Evolutionary conservation across 768 basidiomycete species (phyloP).

Genomic region (Phlebiopsis flavidoalba): DNA sequence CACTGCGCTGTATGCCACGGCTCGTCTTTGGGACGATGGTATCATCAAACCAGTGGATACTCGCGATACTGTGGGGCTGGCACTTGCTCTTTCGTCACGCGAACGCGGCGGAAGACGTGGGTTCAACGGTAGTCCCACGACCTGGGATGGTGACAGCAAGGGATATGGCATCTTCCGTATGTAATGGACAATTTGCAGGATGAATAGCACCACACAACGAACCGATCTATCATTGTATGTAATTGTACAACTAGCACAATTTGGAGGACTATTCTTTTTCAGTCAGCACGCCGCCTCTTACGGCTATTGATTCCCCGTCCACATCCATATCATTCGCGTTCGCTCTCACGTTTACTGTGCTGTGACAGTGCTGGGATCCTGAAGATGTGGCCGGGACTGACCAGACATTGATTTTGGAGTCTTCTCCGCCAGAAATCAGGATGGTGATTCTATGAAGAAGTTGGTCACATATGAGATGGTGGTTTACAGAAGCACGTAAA

Average conservation of each 20-base stretch:
- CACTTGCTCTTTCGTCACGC: slow-evolving; percentile 72
- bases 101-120: slow-evolving; percentile 21
- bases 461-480: not conserved
- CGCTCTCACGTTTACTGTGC: not conserved
- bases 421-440: slow-evolving; percentile 32
- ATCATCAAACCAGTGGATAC: slow-evolving; percentile 89
- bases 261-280: not conserved
- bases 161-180: slow-evolving; percentile 92
- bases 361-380: not conserved
- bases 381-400: slow-evolving; percentile 13
- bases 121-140: slow-evolving; percentile 27
- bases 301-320: slow-evolving; percentile 16
- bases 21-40: slow-evolving; percentile 92
- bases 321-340: slow-evolving; percentile 17
- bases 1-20: slow-evolving; percentile 81
- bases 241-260: not conserved
- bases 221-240: not conserved
- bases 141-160: slow-evolving; percentile 66
- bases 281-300: slow-evolving; percentile 17
- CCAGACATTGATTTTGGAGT: slow-evolving; percentile 28
- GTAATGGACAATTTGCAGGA: slow-evolving; percentile 35
- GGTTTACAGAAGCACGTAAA: not conserved
- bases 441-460: slow-evolving; percentile 24
- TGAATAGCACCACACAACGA: not conserved
- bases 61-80: slow-evolving; percentile 80